phyloP scores from a whole-genome alignment of 805 yeast genomes.

The Saturnispora sanitii region DNA sequence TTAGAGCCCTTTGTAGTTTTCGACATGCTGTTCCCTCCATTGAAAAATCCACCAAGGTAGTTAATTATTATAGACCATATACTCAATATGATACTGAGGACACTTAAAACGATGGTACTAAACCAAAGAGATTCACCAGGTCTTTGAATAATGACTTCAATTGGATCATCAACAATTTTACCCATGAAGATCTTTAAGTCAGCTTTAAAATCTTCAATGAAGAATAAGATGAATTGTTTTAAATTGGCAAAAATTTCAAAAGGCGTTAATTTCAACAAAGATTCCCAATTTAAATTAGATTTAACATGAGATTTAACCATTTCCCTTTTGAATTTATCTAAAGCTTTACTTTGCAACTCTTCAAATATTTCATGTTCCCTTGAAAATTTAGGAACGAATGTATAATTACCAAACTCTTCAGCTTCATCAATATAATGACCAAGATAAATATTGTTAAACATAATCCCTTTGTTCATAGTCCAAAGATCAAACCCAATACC shows the following conservation, averaged over 20 bases:
- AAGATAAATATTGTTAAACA: conserved; percentile 76
- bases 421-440: conserved; percentile 85
- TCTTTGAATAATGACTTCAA: conserved; percentile 32
- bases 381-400: conserved; percentile 48
- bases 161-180: conserved; percentile 37
- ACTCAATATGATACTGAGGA: conserved; percentile 35
- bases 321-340: conserved; percentile 4
- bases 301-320: neutral
- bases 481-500: conserved; percentile 85
- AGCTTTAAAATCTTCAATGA: conserved; percentile 15
- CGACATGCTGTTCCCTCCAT: conserved; percentile 8
- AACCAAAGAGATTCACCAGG: conserved; percentile 45
- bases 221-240: conserved; percentile 10
- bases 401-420: conserved; percentile 68
- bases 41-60: conserved; percentile 8
- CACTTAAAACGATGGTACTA: conserved; percentile 32
- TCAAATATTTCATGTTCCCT: conserved; percentile 35
- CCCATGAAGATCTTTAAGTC: conserved; percentile 20
- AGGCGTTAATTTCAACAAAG: conserved; percentile 11
- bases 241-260: conserved; percentile 3
- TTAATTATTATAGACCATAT: conserved; percentile 29
- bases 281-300: conserved; percentile 4
- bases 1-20: conserved; percentile 5
- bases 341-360: neutral
- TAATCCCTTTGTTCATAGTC: conserved; percentile 68